Evolutionary conservation across 768 basidiomycete species (phyloP), one percentile per base, ranked within the genome.

Genomic region (Agrocybe praecox): DNA sequence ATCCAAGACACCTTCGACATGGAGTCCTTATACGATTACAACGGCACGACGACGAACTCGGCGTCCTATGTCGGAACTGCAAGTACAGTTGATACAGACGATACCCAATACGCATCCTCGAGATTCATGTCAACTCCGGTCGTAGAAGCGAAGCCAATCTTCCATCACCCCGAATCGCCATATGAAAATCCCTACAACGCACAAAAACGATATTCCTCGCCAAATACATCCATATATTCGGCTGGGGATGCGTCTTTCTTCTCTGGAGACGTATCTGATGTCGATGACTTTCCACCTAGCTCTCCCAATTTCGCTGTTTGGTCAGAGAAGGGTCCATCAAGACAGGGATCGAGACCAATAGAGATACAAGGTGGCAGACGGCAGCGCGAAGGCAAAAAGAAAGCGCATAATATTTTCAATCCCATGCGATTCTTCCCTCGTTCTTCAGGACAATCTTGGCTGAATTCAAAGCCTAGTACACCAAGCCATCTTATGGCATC

Each of bases 391-490:
- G 57, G 50, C 44, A 62, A 56, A 23, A 51, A 49, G 12, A 62
- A 63, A 40, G 51, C 53, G 32, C 53, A 59, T n/a, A 59, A 62
- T 26, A 54, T 62, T 33, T 67, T 69, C 53, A 65, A 64, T 46
- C 63, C 66, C 19, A 58, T 58, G 59, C 63, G 65, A 1, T 65
- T 69, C 45, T 66, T 69, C 46, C 68, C 68, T 36, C 63, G 66
- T 11, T 65, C 68, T 11, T 61, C 63, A 40, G 68, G 68, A 11
- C 54, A 59, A 14, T 66, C 65, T 1, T 69, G 68, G 68, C 51
- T 69, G 52, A 69, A 62, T 45, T 42, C 60, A 11, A 69, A 65
- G 49, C 58, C 58, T 19, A 32, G 57, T 40, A 44, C 43, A 14
- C 40, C 46, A 2, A 50, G 48, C 22, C 44, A 49, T 36, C 53